These are phyloP conservation scores for Gastroboletus turbinatus DNA, from an alignment of 1,284 basidiomycete species.

Conservation along the genomic window DNA sequence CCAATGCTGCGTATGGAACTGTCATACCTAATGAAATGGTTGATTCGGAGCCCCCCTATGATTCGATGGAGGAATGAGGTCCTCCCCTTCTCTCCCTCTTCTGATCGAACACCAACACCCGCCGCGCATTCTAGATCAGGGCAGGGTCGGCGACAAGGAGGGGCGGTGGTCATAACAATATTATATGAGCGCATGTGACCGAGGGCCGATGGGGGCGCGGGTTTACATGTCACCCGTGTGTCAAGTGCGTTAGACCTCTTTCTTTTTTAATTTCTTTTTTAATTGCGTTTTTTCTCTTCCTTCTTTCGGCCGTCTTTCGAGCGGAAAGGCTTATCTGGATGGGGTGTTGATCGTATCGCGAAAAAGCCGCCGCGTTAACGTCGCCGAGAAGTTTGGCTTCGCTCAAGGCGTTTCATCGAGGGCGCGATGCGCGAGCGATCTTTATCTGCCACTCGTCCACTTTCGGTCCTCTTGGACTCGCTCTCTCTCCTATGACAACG, in stretches of 20 bases:
- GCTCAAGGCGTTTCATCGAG: background rate
- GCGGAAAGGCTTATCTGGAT: background rate
- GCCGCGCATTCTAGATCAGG: conserved; percentile 6
- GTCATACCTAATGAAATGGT: background rate
- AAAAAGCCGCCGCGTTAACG: background rate
- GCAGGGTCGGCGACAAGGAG: conserved; percentile 12
- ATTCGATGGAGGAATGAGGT: conserved; percentile 1
- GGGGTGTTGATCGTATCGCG: background rate
- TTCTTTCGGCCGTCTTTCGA: background rate
- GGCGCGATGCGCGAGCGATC: background rate
- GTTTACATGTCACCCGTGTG: background rate
- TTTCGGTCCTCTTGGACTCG: background rate
- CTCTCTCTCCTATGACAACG: background rate
- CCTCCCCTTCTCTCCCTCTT: background rate
- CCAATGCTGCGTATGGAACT: background rate
- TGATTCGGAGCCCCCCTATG: background rate
- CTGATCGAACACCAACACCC: background rate
- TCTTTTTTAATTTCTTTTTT: background rate
- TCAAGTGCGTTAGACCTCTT: background rate
- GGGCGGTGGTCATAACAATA: background rate
- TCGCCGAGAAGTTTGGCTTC: background rate
- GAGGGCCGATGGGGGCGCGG: conserved; percentile 11
- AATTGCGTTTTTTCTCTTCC: background rate
- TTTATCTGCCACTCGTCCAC: background rate
- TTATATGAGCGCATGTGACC: background rate